Base-by-base conservation (phyloP, 2,329 filamentous ascomycete genomes). In the Penicillium paneum region DNA sequence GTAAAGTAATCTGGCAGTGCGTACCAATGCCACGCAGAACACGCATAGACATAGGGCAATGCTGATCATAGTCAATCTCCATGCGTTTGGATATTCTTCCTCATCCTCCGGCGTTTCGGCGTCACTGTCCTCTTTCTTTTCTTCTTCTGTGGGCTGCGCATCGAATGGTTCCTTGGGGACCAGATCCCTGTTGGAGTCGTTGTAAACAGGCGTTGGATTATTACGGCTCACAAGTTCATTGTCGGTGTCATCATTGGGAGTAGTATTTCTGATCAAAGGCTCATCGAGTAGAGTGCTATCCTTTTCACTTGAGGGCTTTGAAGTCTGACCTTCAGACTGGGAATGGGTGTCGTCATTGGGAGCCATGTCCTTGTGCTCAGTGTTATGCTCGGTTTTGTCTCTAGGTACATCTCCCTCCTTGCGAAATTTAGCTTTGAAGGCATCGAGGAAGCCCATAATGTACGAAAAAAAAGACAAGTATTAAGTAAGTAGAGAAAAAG, bases 21-120 rank as follows among this genome's bases (percentile, higher is more conserved):
- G 26, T 61, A 73, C 71, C 57, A 76, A 59, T 28, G 73, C 71
- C 52, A 74, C 65, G 31, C 74, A 70, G 54, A 76, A 75, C 6
- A 75, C 67, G 7, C 70, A 69, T 17, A 75, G 55, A 56, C 73
- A 73, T 8, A 76, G 51, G 4, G 66, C 71, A 45, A 71, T 67
- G 5, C 68, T 69, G 39, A 76, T 72, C 24, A 75, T 54, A 11
- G 61, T 41, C 44, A 76, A 57, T 49, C 65, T 70, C 52, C 70
- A 63, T 15, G 64, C 59, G 0, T 57, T 51, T 13, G 72, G 72
- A 60, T 74, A 76, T 44, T 69, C 61, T 4, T 58, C 49, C 8
- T 70, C 63, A 13, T 67, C 61, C 3, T 66, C 52, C 3, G 56
- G 46, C 11, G 48, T 46, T 21, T 57, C 44, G 5, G 29, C 8